Conservation (phyloP, 805 yeast genomes). For the Brettanomyces sp. region DNA sequence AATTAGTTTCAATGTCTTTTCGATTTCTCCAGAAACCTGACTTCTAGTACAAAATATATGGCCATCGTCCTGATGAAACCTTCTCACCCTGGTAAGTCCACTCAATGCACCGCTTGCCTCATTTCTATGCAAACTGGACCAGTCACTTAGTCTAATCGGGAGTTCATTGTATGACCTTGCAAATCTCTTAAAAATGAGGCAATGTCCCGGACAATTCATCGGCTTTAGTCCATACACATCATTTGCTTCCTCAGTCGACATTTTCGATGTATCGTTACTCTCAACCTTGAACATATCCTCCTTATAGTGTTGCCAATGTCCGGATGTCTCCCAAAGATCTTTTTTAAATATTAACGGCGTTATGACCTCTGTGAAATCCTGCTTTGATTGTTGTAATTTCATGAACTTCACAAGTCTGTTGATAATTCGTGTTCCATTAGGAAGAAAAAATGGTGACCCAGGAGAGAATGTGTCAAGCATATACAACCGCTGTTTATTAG, state of each 20-base stretch:
- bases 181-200: conserved; percentile 65
- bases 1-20: conserved; percentile 60
- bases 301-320: conserved; percentile 93
- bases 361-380: conserved; percentile 85
- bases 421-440: conserved; percentile 84
- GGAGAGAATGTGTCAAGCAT: conserved; percentile 78
- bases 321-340: conserved; percentile 80
- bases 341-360: conserved; percentile 84
- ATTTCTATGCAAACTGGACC: conserved; percentile 86
- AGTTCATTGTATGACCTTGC: conserved; percentile 79
- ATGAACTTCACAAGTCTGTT: conserved; percentile 72
- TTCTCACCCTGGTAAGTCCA: conserved; percentile 85
- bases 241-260: conserved; percentile 29
- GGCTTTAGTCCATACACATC: conserved; percentile 69
- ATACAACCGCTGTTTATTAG: conserved; percentile 65
- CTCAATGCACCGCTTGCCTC: conserved; percentile 91
- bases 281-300: conserved; percentile 90
- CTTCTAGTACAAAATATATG: conserved; percentile 82
- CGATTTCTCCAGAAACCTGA: conserved; percentile 70
- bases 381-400: conserved; percentile 71
- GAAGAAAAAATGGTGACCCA: conserved; percentile 85
- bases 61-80: conserved; percentile 98
- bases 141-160: conserved; percentile 81
- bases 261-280: conserved; percentile 34
- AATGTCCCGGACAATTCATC: conserved; percentile 49